Evolutionary conservation across 148 eudicot genomes (phyloP), one percentile per base, ranked within the genome.

Genomic region (Euryodendron excelsum): DNA sequence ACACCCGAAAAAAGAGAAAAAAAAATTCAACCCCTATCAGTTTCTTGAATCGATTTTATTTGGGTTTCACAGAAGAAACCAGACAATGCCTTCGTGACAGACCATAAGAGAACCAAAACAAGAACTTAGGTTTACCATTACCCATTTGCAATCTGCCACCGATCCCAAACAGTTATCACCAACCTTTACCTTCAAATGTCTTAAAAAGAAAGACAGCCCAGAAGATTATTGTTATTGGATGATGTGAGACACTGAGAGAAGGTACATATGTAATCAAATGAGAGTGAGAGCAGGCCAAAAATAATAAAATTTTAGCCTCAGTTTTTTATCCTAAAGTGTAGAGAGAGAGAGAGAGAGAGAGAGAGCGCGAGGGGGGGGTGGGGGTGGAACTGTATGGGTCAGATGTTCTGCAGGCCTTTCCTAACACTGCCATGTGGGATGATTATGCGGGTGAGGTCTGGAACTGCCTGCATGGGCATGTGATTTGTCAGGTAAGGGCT

Each of bases 381-480:
- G n/a, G n/a, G n/a, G n/a, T n/a, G 37, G 63, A n/a, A n/a, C n/a
- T n/a, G n/a, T n/a, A n/a, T 36, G 72, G 55, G 73, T 11, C 63
- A 63, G 73, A 62, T 17, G 44, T 10, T 33, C 69, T 31, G 47
- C 33, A 48, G 80, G 75, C 25, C 60, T 60, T 56, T 48, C 73
- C 70, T 79, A 82, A 73, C 75, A 58, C 75, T 77, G 85, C 81
- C 91, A 89, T 85, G 94, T 90, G 91, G 85, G 73, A 20, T 65
- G n/a, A 83, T 80, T 80, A 79, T 79, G 60, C 27, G 75, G 80
- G 83, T 75, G 83, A n/a, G 85, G 83, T 79, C 81, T 83, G 69
- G 63, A 72, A 66, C 31, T 83, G 87, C 85, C 79, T n/a, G n/a
- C n/a, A n/a, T n/a, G 80, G 69, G 83, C 94, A 91, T 91, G 94